phyloP scores from a whole-genome alignment of 352 stramenopile species.

The Phytophthora macrochlamydospora region DNA sequence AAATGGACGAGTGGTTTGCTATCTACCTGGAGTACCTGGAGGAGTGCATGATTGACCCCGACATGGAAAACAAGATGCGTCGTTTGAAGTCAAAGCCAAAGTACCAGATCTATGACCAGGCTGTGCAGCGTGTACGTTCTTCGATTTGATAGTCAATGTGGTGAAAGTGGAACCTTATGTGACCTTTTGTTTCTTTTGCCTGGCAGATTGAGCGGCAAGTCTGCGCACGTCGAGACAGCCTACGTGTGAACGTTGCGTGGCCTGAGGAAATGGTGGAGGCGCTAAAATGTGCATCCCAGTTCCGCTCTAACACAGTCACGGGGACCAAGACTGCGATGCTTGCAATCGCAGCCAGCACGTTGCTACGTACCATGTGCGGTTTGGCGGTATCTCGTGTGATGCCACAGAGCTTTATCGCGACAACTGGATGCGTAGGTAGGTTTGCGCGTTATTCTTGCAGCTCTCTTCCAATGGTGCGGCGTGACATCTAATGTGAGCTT shows the following conservation, averaged over 20 bases:
- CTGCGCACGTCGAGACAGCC: conserved; percentile 69
- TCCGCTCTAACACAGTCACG: conserved; percentile 37
- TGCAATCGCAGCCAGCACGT: conserved; percentile 77
- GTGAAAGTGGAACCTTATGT: conserved; percentile 4
- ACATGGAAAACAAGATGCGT: conserved; percentile 68
- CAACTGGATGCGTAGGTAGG: conserved; percentile 69
- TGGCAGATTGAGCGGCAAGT: conserved; percentile 74
- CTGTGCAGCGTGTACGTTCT: conserved; percentile 62
- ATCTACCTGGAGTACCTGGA: conserved; percentile 88
- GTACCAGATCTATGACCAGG: conserved; percentile 60
- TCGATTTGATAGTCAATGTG: neutral
- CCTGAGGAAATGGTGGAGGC: conserved; percentile 67
- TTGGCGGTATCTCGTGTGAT: conserved; percentile 67
- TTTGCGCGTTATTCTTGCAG: conserved; percentile 1
- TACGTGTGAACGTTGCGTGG: conserved; percentile 75
- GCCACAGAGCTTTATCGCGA: conserved; percentile 66
- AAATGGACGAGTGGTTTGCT: conserved; percentile 80
- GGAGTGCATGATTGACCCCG: conserved; percentile 62
- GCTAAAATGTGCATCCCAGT: conserved; percentile 47
- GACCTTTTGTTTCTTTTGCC: conserved; percentile 1
- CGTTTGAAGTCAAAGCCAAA: conserved; percentile 33
- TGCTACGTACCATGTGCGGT: conserved; percentile 57
- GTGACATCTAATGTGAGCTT: neutral
- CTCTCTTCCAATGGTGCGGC: neutral
- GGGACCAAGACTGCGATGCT: conserved; percentile 64